A percentile compares a stretch with the other conserved stretches of the same genome.
Evolutionary conservation across 345 rosid species (phyloP).

Genomic region (Eucalyptus lansdowneana): DNA sequence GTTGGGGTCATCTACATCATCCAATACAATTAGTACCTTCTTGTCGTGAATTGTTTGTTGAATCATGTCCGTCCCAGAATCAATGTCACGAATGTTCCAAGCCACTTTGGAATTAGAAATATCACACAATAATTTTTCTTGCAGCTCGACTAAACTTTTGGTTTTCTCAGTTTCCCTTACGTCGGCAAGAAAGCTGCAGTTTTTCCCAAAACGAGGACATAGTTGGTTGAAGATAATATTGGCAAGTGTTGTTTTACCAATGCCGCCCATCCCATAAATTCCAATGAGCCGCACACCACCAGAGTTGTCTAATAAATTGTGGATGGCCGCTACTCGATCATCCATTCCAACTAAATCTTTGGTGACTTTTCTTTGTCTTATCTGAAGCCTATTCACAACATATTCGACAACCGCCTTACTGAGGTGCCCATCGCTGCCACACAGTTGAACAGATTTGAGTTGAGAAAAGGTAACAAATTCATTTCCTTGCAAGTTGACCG

Average conservation of each 20-base stretch:
- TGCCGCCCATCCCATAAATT: not conserved
- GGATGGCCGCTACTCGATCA: rapidly evolving
- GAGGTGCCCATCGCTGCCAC: not conserved
- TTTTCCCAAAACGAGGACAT: no score
- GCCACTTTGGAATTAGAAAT: no score
- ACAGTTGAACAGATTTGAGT: no score
- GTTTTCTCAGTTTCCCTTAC: no score
- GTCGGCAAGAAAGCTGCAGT: rapidly evolving
- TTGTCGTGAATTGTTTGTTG: no score
- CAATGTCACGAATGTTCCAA: rapidly evolving
- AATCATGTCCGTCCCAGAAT: no score
- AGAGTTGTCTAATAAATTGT: rapidly evolving
- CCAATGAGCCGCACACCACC: not conserved
- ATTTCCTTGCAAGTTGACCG: no score
- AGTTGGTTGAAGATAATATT: rapidly evolving
- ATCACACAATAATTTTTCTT: no score
- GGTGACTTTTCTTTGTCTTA: not conserved
- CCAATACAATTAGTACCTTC: no score
- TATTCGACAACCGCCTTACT: rapidly evolving
- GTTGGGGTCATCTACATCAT: rapidly evolving
- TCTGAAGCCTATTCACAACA: not conserved
- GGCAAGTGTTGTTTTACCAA: not conserved
- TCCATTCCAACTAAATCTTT: not conserved
- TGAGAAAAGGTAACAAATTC: no score
- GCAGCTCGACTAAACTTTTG: rapidly evolving